Evolutionary conservation across 306 rosid genomes (phyloP), one percentile per base, ranked within the genome.

Genomic region (Notholithocarpus densiflorus): DNA sequence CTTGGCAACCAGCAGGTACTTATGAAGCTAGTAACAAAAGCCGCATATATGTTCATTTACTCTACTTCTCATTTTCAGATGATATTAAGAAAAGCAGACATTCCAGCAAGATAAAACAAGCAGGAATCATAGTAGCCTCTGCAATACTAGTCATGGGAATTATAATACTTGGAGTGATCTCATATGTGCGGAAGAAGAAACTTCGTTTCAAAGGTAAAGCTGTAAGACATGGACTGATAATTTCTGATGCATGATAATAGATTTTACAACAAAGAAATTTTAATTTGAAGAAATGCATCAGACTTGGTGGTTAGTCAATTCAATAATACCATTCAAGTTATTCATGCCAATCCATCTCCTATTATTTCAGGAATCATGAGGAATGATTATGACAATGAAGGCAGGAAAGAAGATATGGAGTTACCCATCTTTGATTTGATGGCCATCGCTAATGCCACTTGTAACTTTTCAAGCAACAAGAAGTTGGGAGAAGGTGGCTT

Each of bases 401-500:
- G 23, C 4, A 8, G 57, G 48, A 70, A 75, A 8, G 88, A 88
- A 13, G 90, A 86, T n/a, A 9, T 82, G 26, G 92, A 89, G 26
- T 86, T 89, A 5, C 90, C 89, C 0, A 51, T 84, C 2, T 83
- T 89, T 20, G 82, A 87, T 54, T 65, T 87, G 9, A 4, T 79
- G 24, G 19, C 79, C 4, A 70, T 91, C 79, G 72, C 65, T 5
- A 55, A 4, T 20, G 93, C 92, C 12, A 91, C 96, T 0, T 51
- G 73, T 55, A 70, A 83, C 68, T 91, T 91, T 65, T 84, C 96
- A 13, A 19, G 19, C 21, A 6, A 61, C 34, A 83, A 86, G 1
- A 91, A 81, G 82, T 86, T 91, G 8, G 91, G 91, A 1, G 82
- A 91, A 83, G 96, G 94, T 55, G 92, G 91, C 21, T 92, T 92